These are phyloP conservation scores for Lactarius sanguifluus DNA, from an alignment of 768 basidiomycete genomes.

Conservation along the genomic window DNA sequence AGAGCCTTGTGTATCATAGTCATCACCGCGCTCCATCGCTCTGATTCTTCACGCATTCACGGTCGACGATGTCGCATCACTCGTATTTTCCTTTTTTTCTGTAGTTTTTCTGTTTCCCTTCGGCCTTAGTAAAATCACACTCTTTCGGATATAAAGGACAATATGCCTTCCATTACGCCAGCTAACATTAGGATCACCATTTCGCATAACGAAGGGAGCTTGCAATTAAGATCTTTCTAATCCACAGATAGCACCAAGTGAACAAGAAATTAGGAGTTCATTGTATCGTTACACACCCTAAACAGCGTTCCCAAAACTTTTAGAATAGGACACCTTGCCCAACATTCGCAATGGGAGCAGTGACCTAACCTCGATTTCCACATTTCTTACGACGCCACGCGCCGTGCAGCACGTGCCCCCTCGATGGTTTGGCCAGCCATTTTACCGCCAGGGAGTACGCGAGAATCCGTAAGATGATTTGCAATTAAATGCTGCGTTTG, in stretches of 20 bases:
- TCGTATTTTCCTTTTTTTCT: not conserved
- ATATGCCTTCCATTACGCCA: no score
- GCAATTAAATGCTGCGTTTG: not conserved
- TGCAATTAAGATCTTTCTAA: not conserved
- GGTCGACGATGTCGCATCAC: not conserved
- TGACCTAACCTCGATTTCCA: not conserved
- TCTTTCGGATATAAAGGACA: not conserved
- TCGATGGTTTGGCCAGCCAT: not conserved
- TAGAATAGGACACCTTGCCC: not conserved
- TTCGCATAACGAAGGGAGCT: not conserved
- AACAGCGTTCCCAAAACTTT: not conserved
- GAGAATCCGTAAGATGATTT: not conserved
- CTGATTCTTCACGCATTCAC: not conserved
- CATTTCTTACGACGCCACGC: not conserved
- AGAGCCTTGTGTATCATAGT: conserved; percentile 30
- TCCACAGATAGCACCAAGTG: not conserved
- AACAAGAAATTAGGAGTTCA: not conserved
- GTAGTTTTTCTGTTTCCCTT: not conserved
- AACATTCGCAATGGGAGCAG: not conserved
- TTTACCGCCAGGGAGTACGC: not conserved
- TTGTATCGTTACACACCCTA: not conserved
- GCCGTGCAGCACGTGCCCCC: not conserved
- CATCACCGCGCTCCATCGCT: conserved; percentile 31
- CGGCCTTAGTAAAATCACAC: not conserved
- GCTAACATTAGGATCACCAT: no score